phyloP scores from a whole-genome alignment of 1,284 basidiomycete species.

The Abortiporus biennis region DNA sequence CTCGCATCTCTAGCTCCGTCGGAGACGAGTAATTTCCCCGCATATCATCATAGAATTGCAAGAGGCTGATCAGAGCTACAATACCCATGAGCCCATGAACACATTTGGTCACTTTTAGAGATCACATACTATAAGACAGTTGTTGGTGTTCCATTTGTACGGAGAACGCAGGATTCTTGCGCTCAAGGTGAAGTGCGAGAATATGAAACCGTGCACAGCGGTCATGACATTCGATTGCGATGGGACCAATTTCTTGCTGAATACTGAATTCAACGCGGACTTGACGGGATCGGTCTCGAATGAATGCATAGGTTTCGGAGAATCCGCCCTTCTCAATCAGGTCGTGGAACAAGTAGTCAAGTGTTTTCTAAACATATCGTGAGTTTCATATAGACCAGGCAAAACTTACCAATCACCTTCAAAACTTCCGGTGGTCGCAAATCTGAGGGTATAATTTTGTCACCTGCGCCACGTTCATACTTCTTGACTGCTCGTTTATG shows the following conservation, averaged over 20 bases:
- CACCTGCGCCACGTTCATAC: constrained; percentile 92
- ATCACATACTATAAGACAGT: constrained; percentile 78
- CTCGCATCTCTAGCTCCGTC: constrained; percentile 92
- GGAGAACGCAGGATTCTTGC: constrained; percentile 56
- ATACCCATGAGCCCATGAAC: not conserved
- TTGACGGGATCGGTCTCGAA: constrained; percentile 88
- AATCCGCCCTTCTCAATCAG: constrained; percentile 71
- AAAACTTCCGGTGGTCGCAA: constrained; percentile 84
- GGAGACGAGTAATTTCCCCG: constrained; percentile 61
- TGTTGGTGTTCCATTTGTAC: constrained; percentile 82
- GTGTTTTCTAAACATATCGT: constrained; percentile 63
- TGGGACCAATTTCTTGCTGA: constrained; percentile 74
- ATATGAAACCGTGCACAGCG: constrained; percentile 94
- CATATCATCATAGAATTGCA: constrained; percentile 91
- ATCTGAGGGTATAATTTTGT: constrained; percentile 89
- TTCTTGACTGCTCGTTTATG: constrained; percentile 88
- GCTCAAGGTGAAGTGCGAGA: constrained; percentile 75
- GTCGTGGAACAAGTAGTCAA: constrained; percentile 89
- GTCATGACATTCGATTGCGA: constrained; percentile 89
- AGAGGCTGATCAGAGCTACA: constrained; percentile 84
- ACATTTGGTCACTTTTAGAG: not conserved
- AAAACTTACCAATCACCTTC: constrained; percentile 48
- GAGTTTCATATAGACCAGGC: too few species aligned
- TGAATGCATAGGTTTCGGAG: constrained; percentile 73
- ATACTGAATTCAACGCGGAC: constrained; percentile 94